These are phyloP conservation scores for Pezicula carpinea DNA, from an alignment of 2,329 filamentous ascomycete genomes.

Conservation along the genomic window DNA sequence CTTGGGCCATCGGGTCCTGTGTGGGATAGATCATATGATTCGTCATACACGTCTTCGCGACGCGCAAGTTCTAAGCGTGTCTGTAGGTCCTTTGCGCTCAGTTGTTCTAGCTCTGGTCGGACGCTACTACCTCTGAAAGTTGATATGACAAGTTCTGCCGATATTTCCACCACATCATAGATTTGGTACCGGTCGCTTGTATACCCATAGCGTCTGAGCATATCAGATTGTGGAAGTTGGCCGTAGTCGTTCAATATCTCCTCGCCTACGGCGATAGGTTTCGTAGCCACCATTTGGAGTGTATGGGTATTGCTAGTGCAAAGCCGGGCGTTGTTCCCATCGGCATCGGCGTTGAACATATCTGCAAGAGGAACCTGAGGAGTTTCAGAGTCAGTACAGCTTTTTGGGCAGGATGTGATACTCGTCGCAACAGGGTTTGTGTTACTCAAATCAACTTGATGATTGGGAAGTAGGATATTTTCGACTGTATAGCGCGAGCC, in stretches of 20 bases:
- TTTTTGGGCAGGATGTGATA: too few species aligned
- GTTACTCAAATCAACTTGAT: too few species aligned
- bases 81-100: slow-evolving; percentile 21
- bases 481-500: too few species aligned
- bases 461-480: too few species aligned
- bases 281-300: slow-evolving; percentile 60
- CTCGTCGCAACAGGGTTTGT: too few species aligned
- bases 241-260: slow-evolving; percentile 70
- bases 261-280: slow-evolving; percentile 49
- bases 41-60: slow-evolving; percentile 53
- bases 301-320: slow-evolving; percentile 26
- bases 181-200: slow-evolving; percentile 58
- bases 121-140: slow-evolving; percentile 7
- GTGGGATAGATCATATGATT: slow-evolving; percentile 51
- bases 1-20: slow-evolving; percentile 19
- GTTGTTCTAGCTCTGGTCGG: slow-evolving; percentile 15
- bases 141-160: slow-evolving; percentile 42
- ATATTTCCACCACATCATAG: slow-evolving; percentile 63
- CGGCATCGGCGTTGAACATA: slow-evolving; percentile 65
- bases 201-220: slow-evolving; percentile 65
- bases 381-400: too few species aligned
- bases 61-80: slow-evolving; percentile 38
- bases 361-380: slow-evolving; percentile 52
- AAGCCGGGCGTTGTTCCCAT: slow-evolving; percentile 55
- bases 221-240: slow-evolving; percentile 59